Evolutionary conservation across 345 rosid species (phyloP), one percentile per base, ranked within the genome.

Genomic region (Brassica cretica): DNA sequence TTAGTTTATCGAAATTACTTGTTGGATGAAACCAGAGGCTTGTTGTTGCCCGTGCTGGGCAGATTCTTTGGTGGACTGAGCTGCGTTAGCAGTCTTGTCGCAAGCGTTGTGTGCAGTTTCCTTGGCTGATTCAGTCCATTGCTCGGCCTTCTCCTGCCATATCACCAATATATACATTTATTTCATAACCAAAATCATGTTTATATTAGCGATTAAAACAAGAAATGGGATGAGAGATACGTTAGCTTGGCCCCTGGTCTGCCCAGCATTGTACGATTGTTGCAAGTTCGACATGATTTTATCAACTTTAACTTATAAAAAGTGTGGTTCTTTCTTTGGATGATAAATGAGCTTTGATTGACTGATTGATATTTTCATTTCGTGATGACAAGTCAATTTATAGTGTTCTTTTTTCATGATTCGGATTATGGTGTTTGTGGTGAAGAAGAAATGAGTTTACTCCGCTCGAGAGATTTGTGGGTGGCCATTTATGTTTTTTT

Each of bases 1-100:
- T 14, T 75, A 58, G 8, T 35, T 25, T 2, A 71, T 10, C 60
- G 12, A 27, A 27, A 10, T 60, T 76, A 76, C 79, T 35, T 77
- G 70, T 77, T 77, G 74, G 70, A 70, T 77, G 72, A 78, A 65
- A 33, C 81, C 76, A 65, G 81, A 25, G 51, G 73, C 35, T 19
- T 81, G 75, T 78, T 78, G 18, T 72, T 66, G 81, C 19, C 81
- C 77, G 21, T 72, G 77, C 46, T 78, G 81, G 7, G 77, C 81
- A 2, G 81, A 72, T 58, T 78, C 81, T 71, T 78, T 78, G 7
- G 81, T 72, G 58, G 80, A 70, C 59, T 77, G 80, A 76, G 75
- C 80, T 2, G 75, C 64, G 7, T 53, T 63, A 14, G 62, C 75
- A 15, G 80, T 71, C 66, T 77, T 70, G 44, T 77, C 76, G 15